These are phyloP conservation scores for Mycena belliarum DNA, from an alignment of 768 basidiomycete species.

Conservation along the genomic window DNA sequence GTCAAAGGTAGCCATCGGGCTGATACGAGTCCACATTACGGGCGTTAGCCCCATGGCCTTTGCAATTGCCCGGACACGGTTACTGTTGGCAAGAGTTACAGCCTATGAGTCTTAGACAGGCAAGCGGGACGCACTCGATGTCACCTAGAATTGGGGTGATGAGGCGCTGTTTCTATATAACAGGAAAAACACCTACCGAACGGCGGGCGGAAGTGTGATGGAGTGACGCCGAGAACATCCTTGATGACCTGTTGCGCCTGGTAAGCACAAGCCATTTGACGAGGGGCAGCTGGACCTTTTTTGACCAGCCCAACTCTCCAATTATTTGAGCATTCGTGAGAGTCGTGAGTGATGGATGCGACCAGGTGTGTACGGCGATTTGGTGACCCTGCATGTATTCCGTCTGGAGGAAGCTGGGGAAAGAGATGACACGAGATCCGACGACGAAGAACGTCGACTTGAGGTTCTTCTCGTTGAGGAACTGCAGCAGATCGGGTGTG, in stretches of 20 bases:
- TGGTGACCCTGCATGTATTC: conserved; percentile 83
- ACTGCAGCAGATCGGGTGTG: conserved; percentile 72
- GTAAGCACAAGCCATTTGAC: neutral
- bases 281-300: neutral
- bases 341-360: conserved; percentile 69
- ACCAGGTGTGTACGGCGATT: conserved; percentile 67
- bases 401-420: conserved; percentile 66
- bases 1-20: conserved; percentile 63
- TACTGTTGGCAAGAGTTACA: conserved; percentile 41
- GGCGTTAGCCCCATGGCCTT: conserved; percentile 81
- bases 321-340: conserved; percentile 79
- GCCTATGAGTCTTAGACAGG: neutral
- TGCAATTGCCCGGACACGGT: conserved; percentile 85
- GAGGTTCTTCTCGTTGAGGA: conserved; percentile 62
- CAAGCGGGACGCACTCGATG: conserved; percentile 55
- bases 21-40: conserved; percentile 82
- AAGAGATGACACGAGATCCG: conserved; percentile 75
- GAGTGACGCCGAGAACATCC: conserved; percentile 77
- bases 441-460: conserved; percentile 88
- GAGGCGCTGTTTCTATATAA: neutral
- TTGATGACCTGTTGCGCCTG: conserved; percentile 75
- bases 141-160: conserved; percentile 35
- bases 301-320: conserved; percentile 50
- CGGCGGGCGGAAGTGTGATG: conserved; percentile 79
- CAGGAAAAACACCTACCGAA: conserved; percentile 37